Conservation (phyloP, 1,284 basidiomycete species). For the Ceratorhiza oryzae-sativae region DNA sequence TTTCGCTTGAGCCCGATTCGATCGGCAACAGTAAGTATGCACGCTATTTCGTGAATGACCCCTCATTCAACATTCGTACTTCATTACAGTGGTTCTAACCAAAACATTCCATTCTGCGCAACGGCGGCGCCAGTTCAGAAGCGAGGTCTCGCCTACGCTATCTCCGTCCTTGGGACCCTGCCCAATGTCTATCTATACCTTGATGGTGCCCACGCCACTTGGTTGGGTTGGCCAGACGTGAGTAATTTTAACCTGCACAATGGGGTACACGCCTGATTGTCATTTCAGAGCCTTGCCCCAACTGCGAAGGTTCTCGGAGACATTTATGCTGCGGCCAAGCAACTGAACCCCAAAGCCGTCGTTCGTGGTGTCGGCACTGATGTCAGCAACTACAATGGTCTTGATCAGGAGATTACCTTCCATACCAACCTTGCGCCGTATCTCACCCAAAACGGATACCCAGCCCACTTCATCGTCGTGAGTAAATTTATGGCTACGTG, state of each 20-base stretch:
- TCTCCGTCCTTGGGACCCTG: slow-evolving; percentile 7
- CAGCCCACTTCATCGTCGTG: slow-evolving; percentile 24
- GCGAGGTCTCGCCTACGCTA: slow-evolving; percentile 12
- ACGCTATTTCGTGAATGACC: neutral
- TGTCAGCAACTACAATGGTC: slow-evolving; percentile 30
- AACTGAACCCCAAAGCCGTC: slow-evolving; percentile 7
- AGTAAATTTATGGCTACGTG: neutral
- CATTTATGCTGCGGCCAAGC: slow-evolving; percentile 16
- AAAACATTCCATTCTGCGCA: slow-evolving; percentile 19
- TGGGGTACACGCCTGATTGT: neutral
- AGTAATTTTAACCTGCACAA: neutral
- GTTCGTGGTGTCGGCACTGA: slow-evolving; percentile 15
- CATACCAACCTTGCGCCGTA: slow-evolving; percentile 15
- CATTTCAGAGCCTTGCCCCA: slow-evolving; percentile 13
- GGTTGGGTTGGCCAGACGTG: slow-evolving; percentile 21
- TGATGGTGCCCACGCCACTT: slow-evolving; percentile 28
- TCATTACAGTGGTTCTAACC: slow-evolving; percentile 17
- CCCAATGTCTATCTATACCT: slow-evolving; percentile 19
- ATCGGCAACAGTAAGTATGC: slow-evolving; percentile 19
- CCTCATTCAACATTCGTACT: neutral
- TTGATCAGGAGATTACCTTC: slow-evolving; percentile 10
- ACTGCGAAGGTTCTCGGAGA: slow-evolving; percentile 22
- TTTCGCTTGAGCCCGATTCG: slow-evolving; percentile 10
- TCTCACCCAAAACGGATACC: neutral
- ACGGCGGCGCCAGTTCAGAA: slow-evolving; percentile 20